phyloP scores from a whole-genome alignment of 176 grass and related monocot species.

The Zoysia pacifica region DNA sequence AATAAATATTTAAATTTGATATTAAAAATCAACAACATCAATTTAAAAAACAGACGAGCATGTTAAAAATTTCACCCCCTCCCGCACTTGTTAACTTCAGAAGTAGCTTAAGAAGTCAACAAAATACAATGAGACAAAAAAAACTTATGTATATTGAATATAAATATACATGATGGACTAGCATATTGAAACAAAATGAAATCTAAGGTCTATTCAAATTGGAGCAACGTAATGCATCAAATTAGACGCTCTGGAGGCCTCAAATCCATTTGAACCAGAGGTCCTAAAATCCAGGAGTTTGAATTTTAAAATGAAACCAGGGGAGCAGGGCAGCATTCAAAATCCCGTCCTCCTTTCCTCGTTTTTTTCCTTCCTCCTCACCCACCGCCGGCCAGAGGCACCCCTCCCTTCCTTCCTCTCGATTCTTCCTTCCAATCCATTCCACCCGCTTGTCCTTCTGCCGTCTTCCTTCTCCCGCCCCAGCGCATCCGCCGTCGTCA shows the following conservation, averaged over 20 bases:
- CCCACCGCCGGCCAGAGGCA: not conserved
- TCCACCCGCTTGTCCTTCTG: not conserved
- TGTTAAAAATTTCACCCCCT: too few species aligned
- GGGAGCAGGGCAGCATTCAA: not conserved
- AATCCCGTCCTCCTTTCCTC: not conserved
- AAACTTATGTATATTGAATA: too few species aligned
- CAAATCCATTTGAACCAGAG: not conserved
- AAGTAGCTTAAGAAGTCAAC: too few species aligned
- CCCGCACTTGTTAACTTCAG: too few species aligned
- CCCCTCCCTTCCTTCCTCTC: conserved; percentile 6
- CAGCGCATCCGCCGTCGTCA: not conserved
- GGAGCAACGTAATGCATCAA: too few species aligned
- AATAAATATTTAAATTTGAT: too few species aligned
- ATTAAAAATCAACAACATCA: too few species aligned
- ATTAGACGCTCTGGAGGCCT: not conserved
- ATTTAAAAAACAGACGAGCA: too few species aligned
- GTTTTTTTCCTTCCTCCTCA: conserved; percentile 39
- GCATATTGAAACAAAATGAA: too few species aligned
- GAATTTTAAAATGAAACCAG: not conserved
- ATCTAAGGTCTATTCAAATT: too few species aligned
- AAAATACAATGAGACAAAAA: too few species aligned
- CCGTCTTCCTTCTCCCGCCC: not conserved
- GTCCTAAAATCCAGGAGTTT: not conserved
- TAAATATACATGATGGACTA: too few species aligned
- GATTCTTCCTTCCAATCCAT: conserved; percentile 24